phyloP scores from a whole-genome alignment of 2,329 filamentous ascomycete genomes.

The Lachnellula arida region DNA sequence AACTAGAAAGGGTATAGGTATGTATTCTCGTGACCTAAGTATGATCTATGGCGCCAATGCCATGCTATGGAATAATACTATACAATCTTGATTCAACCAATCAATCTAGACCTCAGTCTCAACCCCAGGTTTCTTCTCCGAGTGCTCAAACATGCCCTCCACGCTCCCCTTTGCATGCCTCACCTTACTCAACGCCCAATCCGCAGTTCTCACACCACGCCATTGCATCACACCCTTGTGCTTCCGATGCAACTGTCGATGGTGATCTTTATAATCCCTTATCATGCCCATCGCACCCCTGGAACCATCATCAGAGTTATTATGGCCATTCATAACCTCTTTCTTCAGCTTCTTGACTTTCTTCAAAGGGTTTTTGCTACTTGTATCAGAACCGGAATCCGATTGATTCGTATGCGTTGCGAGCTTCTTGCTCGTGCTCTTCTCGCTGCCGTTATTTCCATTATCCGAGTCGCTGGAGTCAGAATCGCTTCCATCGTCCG shows the following conservation, averaged over 20 bases:
- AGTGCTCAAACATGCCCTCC: slow-evolving; percentile 49
- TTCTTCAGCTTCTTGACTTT: slow-evolving; percentile 17
- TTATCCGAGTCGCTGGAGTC: slow-evolving; percentile 3
- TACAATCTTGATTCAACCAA: not conserved
- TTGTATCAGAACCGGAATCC: slow-evolving; percentile 1
- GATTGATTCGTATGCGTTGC: slow-evolving; percentile 18
- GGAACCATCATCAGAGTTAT: slow-evolving; percentile 38
- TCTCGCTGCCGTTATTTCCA: not conserved
- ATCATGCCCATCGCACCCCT: slow-evolving; percentile 47
- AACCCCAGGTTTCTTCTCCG: slow-evolving; percentile 52
- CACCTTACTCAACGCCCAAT: slow-evolving; percentile 56
- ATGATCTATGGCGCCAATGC: not conserved
- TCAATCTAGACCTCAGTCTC: slow-evolving; percentile 61
- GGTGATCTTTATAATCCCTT: slow-evolving; percentile 56
- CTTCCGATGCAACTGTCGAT: slow-evolving; percentile 57
- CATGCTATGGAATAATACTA: not conserved
- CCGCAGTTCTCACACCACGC: slow-evolving; percentile 46
- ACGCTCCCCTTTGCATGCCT: slow-evolving; percentile 44
- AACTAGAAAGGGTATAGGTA: too few relatives aligned
- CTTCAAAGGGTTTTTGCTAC: slow-evolving; percentile 14
- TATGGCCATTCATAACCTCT: slow-evolving; percentile 34
- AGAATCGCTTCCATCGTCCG: slow-evolving; percentile 1
- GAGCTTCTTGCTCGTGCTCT: slow-evolving; percentile 12
- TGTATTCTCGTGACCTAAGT: not conserved
- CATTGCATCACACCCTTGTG: slow-evolving; percentile 73